These are phyloP conservation scores for Musa schizocarpa DNA, from an alignment of 176 grass and related monocot species.

Conservation along the genomic window DNA sequence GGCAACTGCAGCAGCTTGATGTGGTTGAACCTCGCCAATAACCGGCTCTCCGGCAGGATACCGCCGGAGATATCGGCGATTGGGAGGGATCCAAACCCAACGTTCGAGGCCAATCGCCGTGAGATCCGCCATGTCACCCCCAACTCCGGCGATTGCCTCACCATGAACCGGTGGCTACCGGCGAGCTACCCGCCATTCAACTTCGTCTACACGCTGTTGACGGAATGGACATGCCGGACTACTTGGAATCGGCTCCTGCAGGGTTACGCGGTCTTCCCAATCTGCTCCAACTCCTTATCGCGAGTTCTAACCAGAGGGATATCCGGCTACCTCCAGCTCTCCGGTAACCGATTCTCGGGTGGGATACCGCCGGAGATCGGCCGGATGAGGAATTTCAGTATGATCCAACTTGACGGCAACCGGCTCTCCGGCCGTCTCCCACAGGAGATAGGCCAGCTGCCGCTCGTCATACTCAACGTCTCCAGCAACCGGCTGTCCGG, in stretches of 20 bases:
- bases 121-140: conserved; percentile 14
- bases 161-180: conserved; percentile 81
- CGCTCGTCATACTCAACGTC: conserved; percentile 68
- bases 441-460: conserved; percentile 35
- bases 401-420: conserved; percentile 71
- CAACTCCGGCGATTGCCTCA: conserved; percentile 63
- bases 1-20: conserved; percentile 79
- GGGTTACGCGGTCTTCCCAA: conserved; percentile 62
- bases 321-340: conserved; percentile 73
- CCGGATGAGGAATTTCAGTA: conserved; percentile 41
- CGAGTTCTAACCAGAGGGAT: conserved; percentile 35
- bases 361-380: conserved; percentile 49
- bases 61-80: conserved; percentile 48
- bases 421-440: conserved; percentile 40
- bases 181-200: conserved; percentile 83
- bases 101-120: conserved; percentile 44
- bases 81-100: conserved; percentile 50
- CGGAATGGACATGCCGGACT: conserved; percentile 42
- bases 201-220: conserved; percentile 69
- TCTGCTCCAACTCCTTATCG: conserved; percentile 50
- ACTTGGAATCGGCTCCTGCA: conserved; percentile 61
- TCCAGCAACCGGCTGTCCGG: conserved; percentile 63
- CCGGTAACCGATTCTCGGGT: conserved; percentile 59
- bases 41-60: conserved; percentile 44
- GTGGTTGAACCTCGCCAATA: conserved; percentile 74